These are phyloP conservation scores for Avena atlantica DNA, from an alignment of 176 grass and related monocot species.

Conservation along the genomic window DNA sequence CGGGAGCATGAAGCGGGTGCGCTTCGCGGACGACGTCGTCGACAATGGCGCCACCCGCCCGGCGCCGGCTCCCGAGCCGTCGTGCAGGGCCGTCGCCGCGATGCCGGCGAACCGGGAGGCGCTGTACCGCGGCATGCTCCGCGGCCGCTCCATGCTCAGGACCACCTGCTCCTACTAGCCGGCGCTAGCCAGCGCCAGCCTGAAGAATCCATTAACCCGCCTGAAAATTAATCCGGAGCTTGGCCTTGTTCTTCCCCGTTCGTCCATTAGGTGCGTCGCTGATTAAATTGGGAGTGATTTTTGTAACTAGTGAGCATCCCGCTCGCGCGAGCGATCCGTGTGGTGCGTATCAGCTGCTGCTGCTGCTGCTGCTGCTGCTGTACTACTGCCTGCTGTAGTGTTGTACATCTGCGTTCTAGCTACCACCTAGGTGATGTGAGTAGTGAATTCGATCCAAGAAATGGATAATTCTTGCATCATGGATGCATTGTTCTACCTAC, in stretches of 20 bases:
- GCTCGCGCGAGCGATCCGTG: constrained; percentile 24
- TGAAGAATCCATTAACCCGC: not conserved
- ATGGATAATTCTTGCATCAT: constrained; percentile 9
- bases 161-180: constrained; percentile 68
- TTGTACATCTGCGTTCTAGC: not conserved
- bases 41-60: constrained; percentile 39
- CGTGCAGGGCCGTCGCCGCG: constrained; percentile 27
- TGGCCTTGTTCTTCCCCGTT: not conserved
- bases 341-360: not conserved
- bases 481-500: not conserved
- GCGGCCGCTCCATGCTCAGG: constrained; percentile 68
- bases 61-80: constrained; percentile 9
- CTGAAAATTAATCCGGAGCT: not conserved
- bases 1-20: constrained; percentile 74
- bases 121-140: constrained; percentile 89
- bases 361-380: constrained; percentile 12
- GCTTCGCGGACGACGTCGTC: constrained; percentile 75
- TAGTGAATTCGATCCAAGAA: not conserved
- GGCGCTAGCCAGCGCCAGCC: not conserved
- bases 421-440: not conserved
- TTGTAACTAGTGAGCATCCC: constrained; percentile 54
- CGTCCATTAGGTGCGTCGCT: not conserved
- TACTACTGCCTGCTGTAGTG: not conserved
- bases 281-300: constrained; percentile 26
- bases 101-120: constrained; percentile 93